Percentiles rank a stretch among this genome's conserved stretches.
Conservation (phyloP, 306 rosid genomes). For the Castanea sativa region DNA sequence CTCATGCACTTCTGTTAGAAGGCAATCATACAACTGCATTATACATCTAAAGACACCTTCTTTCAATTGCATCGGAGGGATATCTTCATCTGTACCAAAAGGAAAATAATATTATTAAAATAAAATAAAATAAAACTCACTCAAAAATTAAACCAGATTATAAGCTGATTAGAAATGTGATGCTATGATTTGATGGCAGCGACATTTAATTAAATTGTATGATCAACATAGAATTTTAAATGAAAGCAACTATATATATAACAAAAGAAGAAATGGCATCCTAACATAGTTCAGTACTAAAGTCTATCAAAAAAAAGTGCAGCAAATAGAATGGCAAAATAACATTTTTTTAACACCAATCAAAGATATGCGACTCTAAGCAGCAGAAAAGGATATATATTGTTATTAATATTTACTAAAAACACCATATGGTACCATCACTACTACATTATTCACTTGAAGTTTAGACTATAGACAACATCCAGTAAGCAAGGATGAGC, state of each 20-base stretch:
- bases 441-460: no score
- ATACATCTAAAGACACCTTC: conserved; percentile 97
- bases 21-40: conserved; percentile 97
- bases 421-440: no score
- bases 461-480: no score
- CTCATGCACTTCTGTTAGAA: conserved; percentile 96
- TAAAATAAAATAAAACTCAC: not conserved
- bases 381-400: no score
- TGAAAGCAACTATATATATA: not conserved
- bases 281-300: not conserved
- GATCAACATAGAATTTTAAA: not conserved
- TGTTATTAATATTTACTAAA: no score
- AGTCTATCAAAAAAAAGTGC: no score
- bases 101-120: conserved; percentile 10
- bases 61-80: conserved; percentile 99
- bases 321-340: no score
- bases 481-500: no score
- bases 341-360: no score
- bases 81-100: conserved; percentile 78
- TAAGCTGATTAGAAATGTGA: conserved; percentile 3
- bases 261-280: not conserved
- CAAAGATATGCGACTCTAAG: no score
- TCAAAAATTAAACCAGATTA: conserved; percentile 17
- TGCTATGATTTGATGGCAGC: not conserved
- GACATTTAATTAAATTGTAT: not conserved